Conservation (phyloP, 495 filamentous ascomycete species). For the Daldinia decipiens region DNA sequence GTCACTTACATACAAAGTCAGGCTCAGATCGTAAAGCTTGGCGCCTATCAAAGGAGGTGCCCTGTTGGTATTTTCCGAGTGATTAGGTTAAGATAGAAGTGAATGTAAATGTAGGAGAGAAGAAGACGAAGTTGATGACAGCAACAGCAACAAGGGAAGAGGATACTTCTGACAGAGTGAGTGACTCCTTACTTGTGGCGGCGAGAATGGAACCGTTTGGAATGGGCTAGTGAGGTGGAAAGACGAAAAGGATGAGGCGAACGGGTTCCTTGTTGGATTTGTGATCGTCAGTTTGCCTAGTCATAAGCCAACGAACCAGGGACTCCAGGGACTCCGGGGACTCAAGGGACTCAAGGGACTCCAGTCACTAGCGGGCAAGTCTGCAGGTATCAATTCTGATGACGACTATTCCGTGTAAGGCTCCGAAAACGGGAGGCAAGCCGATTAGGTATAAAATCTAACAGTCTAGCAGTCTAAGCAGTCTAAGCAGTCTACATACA, state of each 20-base stretch:
- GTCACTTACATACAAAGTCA: slow-evolving; percentile 41
- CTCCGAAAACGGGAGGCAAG: slow-evolving; percentile 49
- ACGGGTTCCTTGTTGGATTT: slow-evolving; percentile 37
- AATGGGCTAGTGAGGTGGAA: slow-evolving; percentile 30
- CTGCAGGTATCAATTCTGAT: slow-evolving; percentile 40
- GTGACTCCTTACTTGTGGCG: slow-evolving; percentile 41
- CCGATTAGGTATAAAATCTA: slow-evolving; percentile 40
- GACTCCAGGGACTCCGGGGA: slow-evolving; percentile 18
- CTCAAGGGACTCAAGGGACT: slow-evolving; percentile 23
- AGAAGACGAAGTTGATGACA: slow-evolving; percentile 10
- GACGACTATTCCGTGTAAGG: slow-evolving; percentile 47
- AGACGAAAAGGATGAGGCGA: slow-evolving; percentile 41
- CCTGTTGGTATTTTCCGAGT: slow-evolving; percentile 8
- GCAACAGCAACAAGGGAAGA: background rate
- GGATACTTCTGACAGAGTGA: slow-evolving; percentile 13
- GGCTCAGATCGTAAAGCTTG: slow-evolving; percentile 20
- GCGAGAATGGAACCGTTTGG: slow-evolving; percentile 42
- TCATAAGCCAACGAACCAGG: slow-evolving; percentile 38
- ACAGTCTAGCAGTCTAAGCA: slow-evolving; percentile 3
- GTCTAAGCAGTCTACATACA: no score
- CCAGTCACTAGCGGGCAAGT: slow-evolving; percentile 24
- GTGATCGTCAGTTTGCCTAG: slow-evolving; percentile 32
- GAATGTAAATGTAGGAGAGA: slow-evolving; percentile 31
- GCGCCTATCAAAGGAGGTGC: slow-evolving; percentile 12
- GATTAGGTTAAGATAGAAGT: slow-evolving; percentile 16